Evolutionary conservation across 2,329 filamentous ascomycete species (phyloP).

Genomic region (Fonsecaea erecta): DNA sequence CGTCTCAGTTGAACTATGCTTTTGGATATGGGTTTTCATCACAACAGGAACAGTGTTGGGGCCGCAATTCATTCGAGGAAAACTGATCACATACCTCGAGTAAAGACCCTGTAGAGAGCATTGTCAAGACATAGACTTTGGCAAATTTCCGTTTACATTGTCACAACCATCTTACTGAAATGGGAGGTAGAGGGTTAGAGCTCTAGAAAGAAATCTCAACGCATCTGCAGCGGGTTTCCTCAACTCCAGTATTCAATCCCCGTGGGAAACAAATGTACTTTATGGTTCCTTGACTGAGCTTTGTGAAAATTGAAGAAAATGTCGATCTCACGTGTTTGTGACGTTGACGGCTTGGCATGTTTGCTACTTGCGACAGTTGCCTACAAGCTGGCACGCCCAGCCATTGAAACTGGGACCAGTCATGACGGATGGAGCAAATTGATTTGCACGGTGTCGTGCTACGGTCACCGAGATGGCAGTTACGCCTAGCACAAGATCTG

Average conservation of each 20-base stretch:
- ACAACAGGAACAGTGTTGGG: constrained; percentile 22
- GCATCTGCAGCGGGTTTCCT: not conserved
- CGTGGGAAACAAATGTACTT: not conserved
- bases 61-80: not conserved
- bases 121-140: not conserved
- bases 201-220: no score
- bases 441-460: not conserved
- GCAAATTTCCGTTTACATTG: not conserved
- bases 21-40: constrained; percentile 46
- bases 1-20: constrained; percentile 52
- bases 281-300: not conserved
- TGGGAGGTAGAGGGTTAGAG: no score
- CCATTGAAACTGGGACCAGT: not conserved
- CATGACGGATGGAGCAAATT: not conserved
- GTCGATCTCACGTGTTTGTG: not conserved
- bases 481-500: not conserved
- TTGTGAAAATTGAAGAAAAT: not conserved
- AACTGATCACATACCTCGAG: constrained; percentile 2
- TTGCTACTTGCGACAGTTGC: not conserved
- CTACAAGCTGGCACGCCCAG: not conserved
- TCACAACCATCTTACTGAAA: no score
- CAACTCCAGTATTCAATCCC: not conserved
- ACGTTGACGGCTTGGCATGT: not conserved
- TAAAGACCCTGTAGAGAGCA: not conserved
- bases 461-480: not conserved